Base-by-base conservation (phyloP, 2,329 filamentous ascomycete genomes). In the Thelonectria olida region DNA sequence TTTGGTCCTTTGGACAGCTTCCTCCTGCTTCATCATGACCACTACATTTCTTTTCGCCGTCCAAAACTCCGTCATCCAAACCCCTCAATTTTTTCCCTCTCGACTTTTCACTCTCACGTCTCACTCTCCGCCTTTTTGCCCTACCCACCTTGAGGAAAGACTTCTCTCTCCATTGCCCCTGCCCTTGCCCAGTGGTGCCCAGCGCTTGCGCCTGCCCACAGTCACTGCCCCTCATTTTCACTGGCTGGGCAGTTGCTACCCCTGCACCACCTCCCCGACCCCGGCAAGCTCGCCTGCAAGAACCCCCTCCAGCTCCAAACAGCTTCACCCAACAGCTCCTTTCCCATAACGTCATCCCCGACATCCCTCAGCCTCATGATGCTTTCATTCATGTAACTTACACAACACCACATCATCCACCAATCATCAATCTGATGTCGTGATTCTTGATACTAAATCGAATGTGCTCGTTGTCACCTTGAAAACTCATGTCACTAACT, bases 181-280 rank as follows among this genome's bases (percentile, higher is more conserved):
- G 57, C 51, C 57, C 51, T 54, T 60, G 45, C 45, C 57, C 57
- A 60, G 51, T 44, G 39, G 38, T 66, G 58, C 63, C 55, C 58
- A 62, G 54, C 63, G 55, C 51, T 44, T 57, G 67, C 61, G 63
- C 57, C 64, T 64, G 12, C 66, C 58, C 38, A 17, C 17, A 59
- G 58, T 59, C 61, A 67, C 63, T 68, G 61, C 66, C 64, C 62
- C 65, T 63, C 67, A 57, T 61, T 63, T 15, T 42, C 42, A 51
- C 52, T 61, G 7, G 53, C 39, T 61, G 66, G 27, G 36, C 54
- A 41, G 50, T 60, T 62, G 15, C 58, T 44, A 25, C 50, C 51
- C 67, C 62, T 59, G 61, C 58, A 50, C 51, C 47, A 60, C 61
- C 42, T 54, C 54, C 51, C 61, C 22, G 13, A 62, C 57, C 63